Evolutionary conservation across 345 rosid species (phyloP), one percentile per base, ranked within the genome.

Genomic region (Eutrema yunnanense): DNA sequence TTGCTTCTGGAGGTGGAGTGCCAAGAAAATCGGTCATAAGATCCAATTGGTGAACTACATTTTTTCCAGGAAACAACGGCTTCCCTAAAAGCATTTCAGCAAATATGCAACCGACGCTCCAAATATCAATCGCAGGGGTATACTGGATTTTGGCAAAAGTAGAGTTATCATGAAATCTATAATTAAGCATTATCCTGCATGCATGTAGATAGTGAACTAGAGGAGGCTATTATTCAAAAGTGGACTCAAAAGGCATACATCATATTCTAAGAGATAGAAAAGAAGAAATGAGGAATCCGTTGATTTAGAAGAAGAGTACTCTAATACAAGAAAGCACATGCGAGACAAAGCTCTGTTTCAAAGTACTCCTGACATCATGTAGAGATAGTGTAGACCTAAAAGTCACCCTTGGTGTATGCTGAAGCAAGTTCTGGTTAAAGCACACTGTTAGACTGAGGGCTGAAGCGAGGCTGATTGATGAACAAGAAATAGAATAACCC

Each of bases 51-150:
- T 92, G 98, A 63, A 88, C 98, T 74, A 92, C 96, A 71, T 92
- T 92, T 84, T 86, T 88, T 53, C 98, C 97, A 52, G 98, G 98
- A 71, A 92, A 92, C 53, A 92, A 67, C 8, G 97, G 96, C 75
- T 81, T 88, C 62, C 97, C 97, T 22, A 87, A 73, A 74, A 92
- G 92, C 94, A 92, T 83, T 82, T 92, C 98, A 5, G 98, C 97
- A 73, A 92, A 92, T 82, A 90, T 92, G 78, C 98, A 92, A 79
- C 98, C 98, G 44, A 92, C 81, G 84, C 98, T 93, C 98, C 98
- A 93, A 33, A 85, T 88, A 79, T 93, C 98, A 79, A 92, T 89
- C 1, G 92, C 93, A 53, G 98, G 98, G 12, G 98, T 92, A 73
- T 92, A 92, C 98, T 92, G 82, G 57, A 71, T 57, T 8, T 22